phyloP scores from a whole-genome alignment of 371 early-diverging fungal genomes.

The Mortierella sp. region DNA sequence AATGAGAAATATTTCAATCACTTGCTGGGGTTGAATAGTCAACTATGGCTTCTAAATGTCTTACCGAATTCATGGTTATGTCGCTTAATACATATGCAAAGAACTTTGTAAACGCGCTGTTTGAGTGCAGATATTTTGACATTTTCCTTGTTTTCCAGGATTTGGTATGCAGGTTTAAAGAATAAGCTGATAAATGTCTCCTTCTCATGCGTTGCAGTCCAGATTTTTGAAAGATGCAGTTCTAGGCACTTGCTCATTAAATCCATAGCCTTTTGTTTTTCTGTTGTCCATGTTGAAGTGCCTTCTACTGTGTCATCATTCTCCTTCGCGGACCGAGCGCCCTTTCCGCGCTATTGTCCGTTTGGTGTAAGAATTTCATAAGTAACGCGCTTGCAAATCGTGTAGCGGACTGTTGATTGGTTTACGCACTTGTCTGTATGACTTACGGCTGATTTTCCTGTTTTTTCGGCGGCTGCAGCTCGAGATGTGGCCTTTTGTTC shows the following conservation, averaged over 20 bases:
- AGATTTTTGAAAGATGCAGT: slow-evolving; percentile 80
- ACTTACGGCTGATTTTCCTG: slow-evolving; percentile 54
- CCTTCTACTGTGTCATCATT: slow-evolving; percentile 53
- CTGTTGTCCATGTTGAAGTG: slow-evolving; percentile 71
- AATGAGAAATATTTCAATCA: background rate
- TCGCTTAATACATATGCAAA: slow-evolving; percentile 75
- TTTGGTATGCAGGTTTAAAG: slow-evolving; percentile 84
- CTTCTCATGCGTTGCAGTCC: slow-evolving; percentile 84
- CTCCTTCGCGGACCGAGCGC: slow-evolving; percentile 45
- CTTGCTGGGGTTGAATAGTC: background rate
- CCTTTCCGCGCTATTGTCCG: slow-evolving; percentile 35
- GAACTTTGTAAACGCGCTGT: slow-evolving; percentile 67
- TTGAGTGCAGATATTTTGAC: slow-evolving; percentile 72
- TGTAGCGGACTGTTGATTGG: too few relatives aligned
- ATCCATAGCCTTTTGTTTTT: slow-evolving; percentile 68
- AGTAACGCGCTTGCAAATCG: too few relatives aligned
- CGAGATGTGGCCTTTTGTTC: slow-evolving; percentile 68
- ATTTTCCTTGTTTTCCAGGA: slow-evolving; percentile 83
- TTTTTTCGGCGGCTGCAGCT: slow-evolving; percentile 40
- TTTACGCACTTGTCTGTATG: too few relatives aligned
- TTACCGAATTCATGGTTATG: slow-evolving; percentile 84
- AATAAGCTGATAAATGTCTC: slow-evolving; percentile 86
- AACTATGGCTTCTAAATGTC: slow-evolving; percentile 4
- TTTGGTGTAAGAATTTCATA: background rate
- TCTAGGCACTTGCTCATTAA: slow-evolving; percentile 68